A percentile compares a stretch with the other conserved stretches of the same genome.
Evolutionary conservation across 1,284 basidiomycete species (phyloP).

Genomic region (Crocinoboletus sp.): DNA sequence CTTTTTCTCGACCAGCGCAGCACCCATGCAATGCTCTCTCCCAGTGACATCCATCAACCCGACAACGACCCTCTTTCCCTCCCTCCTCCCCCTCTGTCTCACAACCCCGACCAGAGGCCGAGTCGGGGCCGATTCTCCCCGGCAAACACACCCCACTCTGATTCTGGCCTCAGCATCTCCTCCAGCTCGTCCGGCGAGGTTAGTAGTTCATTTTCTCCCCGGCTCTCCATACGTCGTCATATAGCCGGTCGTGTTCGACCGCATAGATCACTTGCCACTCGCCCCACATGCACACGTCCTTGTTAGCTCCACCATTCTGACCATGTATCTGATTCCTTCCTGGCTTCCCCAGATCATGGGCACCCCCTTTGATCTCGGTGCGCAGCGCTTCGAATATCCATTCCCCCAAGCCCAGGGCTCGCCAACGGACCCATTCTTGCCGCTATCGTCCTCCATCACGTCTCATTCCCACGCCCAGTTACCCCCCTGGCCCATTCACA

Average conservation of each 20-base stretch:
- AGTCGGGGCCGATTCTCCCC: neutral
- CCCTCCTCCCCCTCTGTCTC: conserved; percentile 1
- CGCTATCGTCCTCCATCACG: conserved; percentile 19
- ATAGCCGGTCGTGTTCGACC: conserved; percentile 13
- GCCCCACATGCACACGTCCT: neutral
- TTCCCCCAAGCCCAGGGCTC: conserved; percentile 32
- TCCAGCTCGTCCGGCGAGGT: conserved; percentile 32
- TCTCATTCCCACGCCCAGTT: conserved; percentile 24
- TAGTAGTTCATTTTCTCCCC: conserved; percentile 7
- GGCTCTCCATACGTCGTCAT: conserved; percentile 5
- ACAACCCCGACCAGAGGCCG: neutral
- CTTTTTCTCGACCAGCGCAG: conserved; percentile 16
- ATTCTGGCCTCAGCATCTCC: conserved; percentile 30
- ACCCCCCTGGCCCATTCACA: conserved; percentile 27
- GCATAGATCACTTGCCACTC: conserved; percentile 18
- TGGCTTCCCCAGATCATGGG: conserved; percentile 27
- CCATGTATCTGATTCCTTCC: conserved; percentile 10
- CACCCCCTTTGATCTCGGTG: conserved; percentile 32
- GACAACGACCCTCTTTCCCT: conserved; percentile 1
- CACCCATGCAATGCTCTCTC: conserved; percentile 22
- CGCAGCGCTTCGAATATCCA: conserved; percentile 31
- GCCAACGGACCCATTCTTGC: conserved; percentile 24
- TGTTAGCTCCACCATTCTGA: neutral
- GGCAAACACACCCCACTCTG: conserved; percentile 23
- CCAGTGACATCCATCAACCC: conserved; percentile 15